Evolutionary conservation across 1,284 basidiomycete genomes (phyloP), one percentile per base, ranked within the genome.

Genomic region (Trametes polyzona): DNA sequence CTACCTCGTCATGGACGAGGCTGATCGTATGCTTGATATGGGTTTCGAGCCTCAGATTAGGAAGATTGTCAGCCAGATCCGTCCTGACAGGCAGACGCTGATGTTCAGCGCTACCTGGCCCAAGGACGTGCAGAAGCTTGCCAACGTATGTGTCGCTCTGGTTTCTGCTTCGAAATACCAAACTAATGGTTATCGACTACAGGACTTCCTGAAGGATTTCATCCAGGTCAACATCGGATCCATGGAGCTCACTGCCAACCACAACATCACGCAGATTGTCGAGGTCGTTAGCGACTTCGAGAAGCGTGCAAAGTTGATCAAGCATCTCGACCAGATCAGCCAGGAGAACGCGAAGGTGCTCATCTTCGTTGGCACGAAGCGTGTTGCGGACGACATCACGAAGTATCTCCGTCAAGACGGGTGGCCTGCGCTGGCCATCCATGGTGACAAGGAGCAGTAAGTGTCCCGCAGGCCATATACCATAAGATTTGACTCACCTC

Each of bases 81-180:
- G 96, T 41, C 96, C 95, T 37, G 96, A 98, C 78, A 88, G 95
- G 71, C 96, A 98, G 73, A 95, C 94, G 1, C 82, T 96, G 59
- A 93, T 95, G 86, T 99, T 99, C 82, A 98, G 95, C 55, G 96
- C 96, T 23, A 99, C 97, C 21, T 99, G 96, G 96, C 96, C 96
- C 30, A 98, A 98, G 78, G 96, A 99, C 69, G 97, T 99, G 4
- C 96, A 99, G 79, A 93, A 95, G 68, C 85, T 99, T 61, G 96
- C 96, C 36, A 89, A 87, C 69, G 90, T 92, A 67, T 17, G 39
- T 3, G 39, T 42, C 23, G 26, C 21, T 16, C 19, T 29, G 10
- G 1, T 27, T 37, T 10, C 2, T 11, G 8, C 14, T 24, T 2
- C 21, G 17, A 14, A 24, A 12, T 17, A 12, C 24, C 14, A 62